Evolutionary conservation across 2,329 filamentous ascomycete species (phyloP).

Genomic region (Cytospora piceae): DNA sequence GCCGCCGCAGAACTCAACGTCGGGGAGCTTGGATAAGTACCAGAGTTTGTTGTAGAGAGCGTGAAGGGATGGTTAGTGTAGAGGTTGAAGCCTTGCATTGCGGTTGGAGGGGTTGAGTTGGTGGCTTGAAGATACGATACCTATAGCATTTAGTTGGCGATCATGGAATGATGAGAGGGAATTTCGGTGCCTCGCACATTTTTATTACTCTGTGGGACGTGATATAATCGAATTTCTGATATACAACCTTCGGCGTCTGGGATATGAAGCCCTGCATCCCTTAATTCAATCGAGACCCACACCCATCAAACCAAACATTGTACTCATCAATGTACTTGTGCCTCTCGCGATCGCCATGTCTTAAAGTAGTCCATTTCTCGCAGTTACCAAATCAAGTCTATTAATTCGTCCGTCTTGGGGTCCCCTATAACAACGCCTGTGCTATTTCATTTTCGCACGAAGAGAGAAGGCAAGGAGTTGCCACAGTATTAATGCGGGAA

Average conservation of each 20-base stretch:
- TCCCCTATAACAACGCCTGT: background rate
- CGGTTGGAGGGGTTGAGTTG: background rate
- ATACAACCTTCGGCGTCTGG: background rate
- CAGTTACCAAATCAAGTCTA: background rate
- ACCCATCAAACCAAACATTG: background rate
- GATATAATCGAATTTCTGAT: background rate
- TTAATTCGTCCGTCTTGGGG: background rate
- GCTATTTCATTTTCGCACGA: background rate
- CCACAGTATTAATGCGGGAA: background rate
- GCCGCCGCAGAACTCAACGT: slow-evolving; percentile 41
- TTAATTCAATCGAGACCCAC: background rate
- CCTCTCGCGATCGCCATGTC: background rate
- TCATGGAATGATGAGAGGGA: background rate
- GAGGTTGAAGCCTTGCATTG: background rate
- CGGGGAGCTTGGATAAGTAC: slow-evolving; percentile 67
- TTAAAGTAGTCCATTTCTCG: background rate
- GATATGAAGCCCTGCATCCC: background rate
- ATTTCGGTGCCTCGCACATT: background rate
- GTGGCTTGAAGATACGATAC: background rate
- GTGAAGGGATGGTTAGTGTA: background rate
- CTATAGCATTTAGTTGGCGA: background rate
- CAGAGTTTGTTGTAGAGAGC: slow-evolving; percentile 61
- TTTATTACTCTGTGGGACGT: background rate
- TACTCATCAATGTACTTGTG: background rate
- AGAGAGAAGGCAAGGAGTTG: background rate